These are phyloP conservation scores for Cryoendolithus antarcticus DNA, from an alignment of 2,329 filamentous ascomycete genomes.

Conservation along the genomic window DNA sequence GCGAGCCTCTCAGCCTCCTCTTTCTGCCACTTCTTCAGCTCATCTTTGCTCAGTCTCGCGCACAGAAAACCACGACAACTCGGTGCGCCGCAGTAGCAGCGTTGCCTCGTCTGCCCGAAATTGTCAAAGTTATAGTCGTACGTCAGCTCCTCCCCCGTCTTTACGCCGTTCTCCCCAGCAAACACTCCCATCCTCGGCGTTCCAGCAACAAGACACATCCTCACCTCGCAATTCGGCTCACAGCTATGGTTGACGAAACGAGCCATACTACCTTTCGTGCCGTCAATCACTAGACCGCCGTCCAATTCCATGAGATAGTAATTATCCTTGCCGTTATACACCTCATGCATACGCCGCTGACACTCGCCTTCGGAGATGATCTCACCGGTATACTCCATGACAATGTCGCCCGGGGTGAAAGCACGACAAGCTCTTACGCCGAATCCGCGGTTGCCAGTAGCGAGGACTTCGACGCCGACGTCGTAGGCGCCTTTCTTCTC, in stretches of 20 bases:
- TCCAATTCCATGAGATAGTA: constrained; percentile 99
- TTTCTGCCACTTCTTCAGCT: constrained; percentile 18
- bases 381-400: constrained; percentile 95
- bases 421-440: constrained; percentile 83
- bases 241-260: constrained; percentile 98
- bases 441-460: constrained; percentile 77
- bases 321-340: constrained; percentile 92
- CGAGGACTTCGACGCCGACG: constrained; percentile 87
- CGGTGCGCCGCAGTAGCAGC: constrained; percentile 49
- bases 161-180: constrained; percentile 76
- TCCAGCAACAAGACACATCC: constrained; percentile 63
- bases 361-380: constrained; percentile 94
- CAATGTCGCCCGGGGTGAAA: constrained; percentile 83
- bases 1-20: constrained; percentile 16
- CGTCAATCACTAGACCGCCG: constrained; percentile 97
- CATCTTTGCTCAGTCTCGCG: constrained; percentile 18
- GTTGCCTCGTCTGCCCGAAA: constrained; percentile 30
- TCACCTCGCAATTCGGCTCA: constrained; percentile 70
- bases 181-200: constrained; percentile 86
- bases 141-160: constrained; percentile 89
- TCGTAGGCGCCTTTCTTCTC: constrained; percentile 72
- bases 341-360: constrained; percentile 81
- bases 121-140: constrained; percentile 73
- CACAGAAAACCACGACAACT: constrained; percentile 49
- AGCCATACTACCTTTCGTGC: constrained; percentile 87